Conservation (phyloP, 2,329 filamentous ascomycete genomes). For the Nemania diffusa region DNA sequence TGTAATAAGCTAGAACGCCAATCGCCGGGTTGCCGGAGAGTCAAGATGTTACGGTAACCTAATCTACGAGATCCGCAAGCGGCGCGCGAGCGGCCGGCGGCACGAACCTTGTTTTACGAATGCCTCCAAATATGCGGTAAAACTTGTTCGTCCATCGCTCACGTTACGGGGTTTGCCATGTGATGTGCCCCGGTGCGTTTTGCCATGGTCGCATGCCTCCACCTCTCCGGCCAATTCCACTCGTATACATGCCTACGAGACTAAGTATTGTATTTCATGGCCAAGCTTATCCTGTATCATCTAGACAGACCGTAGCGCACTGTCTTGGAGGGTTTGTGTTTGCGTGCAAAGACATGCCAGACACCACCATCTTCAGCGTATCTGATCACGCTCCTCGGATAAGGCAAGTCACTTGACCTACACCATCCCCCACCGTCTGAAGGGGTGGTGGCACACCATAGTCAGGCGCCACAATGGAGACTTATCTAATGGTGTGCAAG, state of each 20-base stretch:
- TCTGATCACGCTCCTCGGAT: constrained; percentile 43
- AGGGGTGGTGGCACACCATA: constrained; percentile 39
- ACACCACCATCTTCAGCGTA: constrained; percentile 27
- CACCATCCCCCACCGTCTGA: constrained; percentile 31
- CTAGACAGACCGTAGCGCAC: background rate
- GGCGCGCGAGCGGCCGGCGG: constrained; percentile 30
- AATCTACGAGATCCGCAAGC: constrained; percentile 28
- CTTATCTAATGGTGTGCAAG: constrained; percentile 40
- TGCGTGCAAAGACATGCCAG: constrained; percentile 5
- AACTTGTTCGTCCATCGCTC: constrained; percentile 17
- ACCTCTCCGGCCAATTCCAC: background rate
- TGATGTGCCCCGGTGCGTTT: background rate
- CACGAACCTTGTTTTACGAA: constrained; percentile 35
- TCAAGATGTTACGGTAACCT: constrained; percentile 25
- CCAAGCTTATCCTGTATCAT: constrained; percentile 1
- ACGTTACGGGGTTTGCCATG: constrained; percentile 11
- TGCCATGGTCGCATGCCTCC: constrained; percentile 14
- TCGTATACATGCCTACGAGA: background rate
- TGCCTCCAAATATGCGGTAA: constrained; percentile 5
- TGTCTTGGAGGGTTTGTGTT: constrained; percentile 19
- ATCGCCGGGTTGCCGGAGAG: constrained; percentile 12
- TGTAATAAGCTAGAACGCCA: background rate
- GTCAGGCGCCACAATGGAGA: constrained; percentile 42
- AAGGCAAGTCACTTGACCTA: constrained; percentile 45
- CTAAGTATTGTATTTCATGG: background rate